Evolutionary conservation across 139 green algal species (phyloP).

Genomic region (Eudorina sp.): DNA sequence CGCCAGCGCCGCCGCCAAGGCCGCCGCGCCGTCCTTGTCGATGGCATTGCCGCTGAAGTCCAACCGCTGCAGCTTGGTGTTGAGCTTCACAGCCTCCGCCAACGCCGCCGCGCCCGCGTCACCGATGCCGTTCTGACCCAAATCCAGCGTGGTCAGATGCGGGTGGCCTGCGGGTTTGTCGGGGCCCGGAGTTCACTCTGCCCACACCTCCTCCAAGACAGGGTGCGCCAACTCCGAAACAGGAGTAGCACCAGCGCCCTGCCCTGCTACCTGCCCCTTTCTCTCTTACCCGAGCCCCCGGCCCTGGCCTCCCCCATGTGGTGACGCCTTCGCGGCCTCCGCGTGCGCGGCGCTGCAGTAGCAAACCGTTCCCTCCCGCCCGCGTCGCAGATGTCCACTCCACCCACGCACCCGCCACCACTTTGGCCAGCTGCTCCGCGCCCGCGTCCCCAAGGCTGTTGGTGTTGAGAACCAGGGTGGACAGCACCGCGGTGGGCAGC

Average conservation of each 20-base stretch:
- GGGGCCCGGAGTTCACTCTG: too few relatives aligned
- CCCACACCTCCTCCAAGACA: too few relatives aligned
- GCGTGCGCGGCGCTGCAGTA: too few relatives aligned
- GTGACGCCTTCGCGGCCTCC: too few relatives aligned
- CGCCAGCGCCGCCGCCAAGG: slow-evolving; percentile 82
- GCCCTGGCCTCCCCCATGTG: too few relatives aligned
- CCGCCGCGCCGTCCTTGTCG: slow-evolving; percentile 65
- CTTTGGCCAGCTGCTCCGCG: slow-evolving; percentile 73
- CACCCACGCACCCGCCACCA: slow-evolving; percentile 62
- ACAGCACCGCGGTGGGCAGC: slow-evolving; percentile 67
- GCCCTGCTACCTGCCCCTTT: too few relatives aligned
- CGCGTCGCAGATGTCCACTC: too few relatives aligned
- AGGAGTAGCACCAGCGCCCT: too few relatives aligned
- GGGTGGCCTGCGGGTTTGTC: slow-evolving; percentile 58
- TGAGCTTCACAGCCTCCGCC: slow-evolving; percentile 93
- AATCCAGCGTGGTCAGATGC: slow-evolving; percentile 84
- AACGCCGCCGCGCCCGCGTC: slow-evolving; percentile 86
- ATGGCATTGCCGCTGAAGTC: slow-evolving; percentile 84
- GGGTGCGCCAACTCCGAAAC: too few relatives aligned
- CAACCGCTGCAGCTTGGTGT: slow-evolving; percentile 86
- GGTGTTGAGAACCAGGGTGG: slow-evolving; percentile 83
- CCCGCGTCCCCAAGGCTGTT: slow-evolving; percentile 80
- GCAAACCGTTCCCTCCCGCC: too few relatives aligned
- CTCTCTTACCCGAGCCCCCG: too few relatives aligned
- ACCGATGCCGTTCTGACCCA: slow-evolving; percentile 92